These are phyloP conservation scores for Fraxinus cuspidata DNA, from an alignment of 257 asterid species.

Conservation along the genomic window DNA sequence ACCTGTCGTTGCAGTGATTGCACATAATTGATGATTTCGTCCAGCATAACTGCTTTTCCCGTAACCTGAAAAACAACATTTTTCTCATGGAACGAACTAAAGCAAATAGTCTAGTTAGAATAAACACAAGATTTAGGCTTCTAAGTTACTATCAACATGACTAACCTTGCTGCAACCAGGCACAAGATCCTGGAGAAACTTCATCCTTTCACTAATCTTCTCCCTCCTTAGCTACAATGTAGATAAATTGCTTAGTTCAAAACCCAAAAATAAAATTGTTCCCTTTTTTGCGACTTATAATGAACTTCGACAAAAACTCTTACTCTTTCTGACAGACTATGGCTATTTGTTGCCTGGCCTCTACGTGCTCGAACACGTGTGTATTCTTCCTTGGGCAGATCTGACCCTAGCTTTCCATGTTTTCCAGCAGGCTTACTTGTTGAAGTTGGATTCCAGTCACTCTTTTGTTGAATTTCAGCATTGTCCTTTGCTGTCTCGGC, in stretches of 20 bases:
- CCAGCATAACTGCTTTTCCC: conserved; percentile 98
- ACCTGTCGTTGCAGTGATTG: conserved; percentile 94
- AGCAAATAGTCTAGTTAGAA: background rate
- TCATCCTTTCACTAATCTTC: conserved; percentile 98
- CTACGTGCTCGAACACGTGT: conserved; percentile 84
- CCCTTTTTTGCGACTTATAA: background rate
- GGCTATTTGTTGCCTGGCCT: conserved; percentile 99
- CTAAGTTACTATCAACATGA: conserved; percentile 5
- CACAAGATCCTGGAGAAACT: conserved; percentile 97
- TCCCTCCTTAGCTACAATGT: conserved; percentile 87
- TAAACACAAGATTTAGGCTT: background rate
- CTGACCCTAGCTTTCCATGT: conserved; percentile 70
- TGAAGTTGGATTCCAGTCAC: conserved; percentile 43
- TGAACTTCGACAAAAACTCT: conserved; percentile 6
- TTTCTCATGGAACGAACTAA: background rate
- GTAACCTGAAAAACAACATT: conserved; percentile 66
- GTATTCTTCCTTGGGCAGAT: conserved; percentile 79
- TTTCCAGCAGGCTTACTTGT: conserved; percentile 58
- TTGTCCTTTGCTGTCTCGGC: conserved; percentile 41
- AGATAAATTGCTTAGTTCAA: conserved; percentile 15
- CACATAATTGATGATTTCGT: conserved; percentile 95
- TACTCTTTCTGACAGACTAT: conserved; percentile 99
- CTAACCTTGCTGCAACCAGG: conserved; percentile 98
- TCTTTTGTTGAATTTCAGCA: conserved; percentile 47
- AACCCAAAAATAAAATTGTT: background rate